Evolutionary conservation across 2,329 filamentous ascomycete genomes (phyloP).

Genomic region (Cordyceps cateniannulata): DNA sequence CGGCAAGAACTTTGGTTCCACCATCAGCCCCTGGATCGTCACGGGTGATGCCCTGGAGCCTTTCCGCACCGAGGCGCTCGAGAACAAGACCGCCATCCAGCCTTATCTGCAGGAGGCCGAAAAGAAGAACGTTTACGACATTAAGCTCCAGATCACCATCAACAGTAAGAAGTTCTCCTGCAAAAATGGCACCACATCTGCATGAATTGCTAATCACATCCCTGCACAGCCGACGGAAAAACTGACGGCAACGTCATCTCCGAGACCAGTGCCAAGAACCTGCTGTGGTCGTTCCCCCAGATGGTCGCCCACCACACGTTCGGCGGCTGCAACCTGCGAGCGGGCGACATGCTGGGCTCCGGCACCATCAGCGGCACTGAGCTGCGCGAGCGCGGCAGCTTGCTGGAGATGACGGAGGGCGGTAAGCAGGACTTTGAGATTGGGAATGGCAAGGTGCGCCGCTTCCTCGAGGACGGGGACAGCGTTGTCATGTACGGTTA

Average conservation of each 20-base stretch:
- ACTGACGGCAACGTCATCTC: conserved; percentile 10
- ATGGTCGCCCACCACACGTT: conserved; percentile 72
- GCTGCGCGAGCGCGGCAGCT: conserved; percentile 31
- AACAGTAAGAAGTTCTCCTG: conserved; percentile 28
- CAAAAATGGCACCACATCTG: too few relatives aligned
- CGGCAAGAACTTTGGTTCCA: conserved; percentile 54
- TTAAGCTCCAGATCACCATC: conserved; percentile 33
- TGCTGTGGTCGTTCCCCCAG: conserved; percentile 70
- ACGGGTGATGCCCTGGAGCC: conserved; percentile 49
- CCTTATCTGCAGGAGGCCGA: conserved; percentile 50
- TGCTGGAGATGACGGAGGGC: conserved; percentile 40
- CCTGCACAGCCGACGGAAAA: conserved; percentile 8
- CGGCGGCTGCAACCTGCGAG: conserved; percentile 62
- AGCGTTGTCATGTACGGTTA: conserved; percentile 34
- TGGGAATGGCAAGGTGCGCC: conserved; percentile 32
- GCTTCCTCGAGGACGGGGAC: conserved; percentile 41
- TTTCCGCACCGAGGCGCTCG: conserved; percentile 18
- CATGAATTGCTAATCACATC: background rate
- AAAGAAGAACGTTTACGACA: conserved; percentile 29
- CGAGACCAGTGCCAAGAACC: conserved; percentile 21
- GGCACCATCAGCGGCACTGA: conserved; percentile 33
- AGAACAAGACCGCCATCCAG: conserved; percentile 29
- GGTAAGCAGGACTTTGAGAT: conserved; percentile 38
- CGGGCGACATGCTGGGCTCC: conserved; percentile 63
- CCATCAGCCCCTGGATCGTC: conserved; percentile 57